These are phyloP conservation scores for Ophiostoma ulmi DNA, from an alignment of 2,329 filamentous ascomycete species.

Conservation along the genomic window DNA sequence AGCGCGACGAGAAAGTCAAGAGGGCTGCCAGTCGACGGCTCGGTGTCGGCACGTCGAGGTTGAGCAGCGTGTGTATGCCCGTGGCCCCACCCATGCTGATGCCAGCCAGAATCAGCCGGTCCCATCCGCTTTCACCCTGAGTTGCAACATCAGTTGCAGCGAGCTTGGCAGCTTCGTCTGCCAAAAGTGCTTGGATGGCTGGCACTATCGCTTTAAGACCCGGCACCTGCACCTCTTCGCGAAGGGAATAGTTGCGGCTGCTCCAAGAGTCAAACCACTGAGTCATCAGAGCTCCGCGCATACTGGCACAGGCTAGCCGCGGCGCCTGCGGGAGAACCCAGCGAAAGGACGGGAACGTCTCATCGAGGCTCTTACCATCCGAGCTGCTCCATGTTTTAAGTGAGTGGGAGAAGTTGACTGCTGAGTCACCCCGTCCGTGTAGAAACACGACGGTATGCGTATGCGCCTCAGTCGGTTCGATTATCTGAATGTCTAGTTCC, in stretches of 20 bases:
- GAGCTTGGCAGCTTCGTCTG: constrained; percentile 31
- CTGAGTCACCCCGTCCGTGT: constrained; percentile 41
- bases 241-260: constrained; percentile 38
- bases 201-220: constrained; percentile 39
- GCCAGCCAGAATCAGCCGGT: constrained; percentile 39
- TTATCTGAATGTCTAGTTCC: not conserved
- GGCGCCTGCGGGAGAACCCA: constrained; percentile 47
- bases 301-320: constrained; percentile 26
- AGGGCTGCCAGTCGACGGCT: constrained; percentile 31
- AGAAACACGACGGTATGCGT: constrained; percentile 43
- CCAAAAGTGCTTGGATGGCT: constrained; percentile 34
- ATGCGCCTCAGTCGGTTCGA: constrained; percentile 28
- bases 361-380: constrained; percentile 32
- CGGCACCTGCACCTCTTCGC: constrained; percentile 39
- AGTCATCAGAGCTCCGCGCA: constrained; percentile 30
- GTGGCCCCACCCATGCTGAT: constrained; percentile 43
- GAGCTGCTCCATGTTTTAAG: constrained; percentile 29
- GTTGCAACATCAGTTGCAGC: constrained; percentile 24
- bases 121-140: constrained; percentile 19
- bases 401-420: constrained; percentile 30
- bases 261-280: constrained; percentile 43
- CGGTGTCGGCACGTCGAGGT: constrained; percentile 20
- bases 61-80: constrained; percentile 20
- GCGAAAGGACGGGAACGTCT: constrained; percentile 41
- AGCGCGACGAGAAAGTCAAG: constrained; percentile 37